These are phyloP conservation scores for Penicillium longicatenatum DNA, from an alignment of 495 filamentous ascomycete genomes.

Conservation along the genomic window DNA sequence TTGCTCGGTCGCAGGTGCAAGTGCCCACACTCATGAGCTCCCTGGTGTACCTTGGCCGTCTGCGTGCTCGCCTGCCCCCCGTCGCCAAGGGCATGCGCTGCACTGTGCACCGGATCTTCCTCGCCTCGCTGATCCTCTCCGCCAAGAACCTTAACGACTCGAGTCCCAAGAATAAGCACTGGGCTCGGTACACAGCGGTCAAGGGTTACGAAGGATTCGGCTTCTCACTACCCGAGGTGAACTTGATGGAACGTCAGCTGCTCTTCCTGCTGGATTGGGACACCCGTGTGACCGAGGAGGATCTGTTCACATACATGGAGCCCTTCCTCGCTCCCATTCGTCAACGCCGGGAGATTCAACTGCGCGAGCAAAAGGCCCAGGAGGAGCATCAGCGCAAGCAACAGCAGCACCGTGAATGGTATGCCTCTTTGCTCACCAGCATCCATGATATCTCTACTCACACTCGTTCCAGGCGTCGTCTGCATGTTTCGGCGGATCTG, in stretches of 20 bases:
- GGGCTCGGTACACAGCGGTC: constrained; percentile 85
- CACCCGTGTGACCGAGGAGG: constrained; percentile 75
- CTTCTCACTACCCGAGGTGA: constrained; percentile 92
- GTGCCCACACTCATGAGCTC: constrained; percentile 96
- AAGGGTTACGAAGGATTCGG: constrained; percentile 79
- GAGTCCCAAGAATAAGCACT: constrained; percentile 99
- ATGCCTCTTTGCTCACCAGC: constrained; percentile 1
- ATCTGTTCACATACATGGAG: constrained; percentile 86
- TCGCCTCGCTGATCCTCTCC: constrained; percentile 75
- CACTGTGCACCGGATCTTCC: constrained; percentile 89
- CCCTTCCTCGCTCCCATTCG: constrained; percentile 87
- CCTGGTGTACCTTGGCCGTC: constrained; percentile 85
- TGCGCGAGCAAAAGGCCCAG: constrained; percentile 30
- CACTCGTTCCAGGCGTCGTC: constrained; percentile 30
- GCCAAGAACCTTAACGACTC: constrained; percentile 86
- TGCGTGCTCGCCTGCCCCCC: constrained; percentile 81
- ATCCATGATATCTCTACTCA: neutral
- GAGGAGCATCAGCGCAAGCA: constrained; percentile 38
- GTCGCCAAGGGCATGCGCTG: constrained; percentile 97
- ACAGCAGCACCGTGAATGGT: constrained; percentile 46
- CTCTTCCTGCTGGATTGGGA: constrained; percentile 95
- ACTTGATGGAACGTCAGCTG: constrained; percentile 98
- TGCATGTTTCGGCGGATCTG: constrained; percentile 45
- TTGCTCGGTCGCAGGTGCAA: constrained; percentile 92
- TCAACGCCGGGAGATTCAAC: constrained; percentile 35